Percentiles rank a stretch among this genome's conserved stretches.
Evolutionary conservation across 2,329 filamentous ascomycete species (phyloP).

Genomic region (Fusarium vanettenii): DNA sequence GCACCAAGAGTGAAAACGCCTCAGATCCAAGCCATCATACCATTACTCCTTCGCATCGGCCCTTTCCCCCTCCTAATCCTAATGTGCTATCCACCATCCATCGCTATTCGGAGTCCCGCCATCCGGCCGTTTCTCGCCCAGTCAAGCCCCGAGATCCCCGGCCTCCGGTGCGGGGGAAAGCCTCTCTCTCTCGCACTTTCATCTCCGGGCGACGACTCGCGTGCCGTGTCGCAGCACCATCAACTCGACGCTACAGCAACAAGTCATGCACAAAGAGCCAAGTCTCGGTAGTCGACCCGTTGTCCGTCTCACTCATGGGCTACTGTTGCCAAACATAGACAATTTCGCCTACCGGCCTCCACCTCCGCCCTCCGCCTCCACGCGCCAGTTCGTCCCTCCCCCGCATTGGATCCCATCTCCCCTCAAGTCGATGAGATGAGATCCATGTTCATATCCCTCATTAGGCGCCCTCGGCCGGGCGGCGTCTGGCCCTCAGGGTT

Average conservation of each 20-base stretch:
- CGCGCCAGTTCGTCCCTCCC: neutral
- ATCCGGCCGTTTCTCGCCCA: slow-evolving; percentile 26
- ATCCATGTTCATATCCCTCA: neutral
- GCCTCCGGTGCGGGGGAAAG: slow-evolving; percentile 28
- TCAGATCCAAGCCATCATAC: slow-evolving; percentile 9
- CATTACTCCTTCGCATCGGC: slow-evolving; percentile 8
- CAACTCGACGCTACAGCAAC: neutral
- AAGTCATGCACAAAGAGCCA: slow-evolving; percentile 1
- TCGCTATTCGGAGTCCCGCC: slow-evolving; percentile 44
- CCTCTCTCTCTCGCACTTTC: slow-evolving; percentile 29
- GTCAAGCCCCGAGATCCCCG: slow-evolving; percentile 23
- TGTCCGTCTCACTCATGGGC: neutral
- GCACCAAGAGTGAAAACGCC: neutral
- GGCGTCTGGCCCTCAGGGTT: slow-evolving; percentile 30
- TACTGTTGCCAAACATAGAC: neutral
- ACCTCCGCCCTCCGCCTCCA: slow-evolving; percentile 1
- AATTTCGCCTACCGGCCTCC: neutral
- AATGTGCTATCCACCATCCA: neutral
- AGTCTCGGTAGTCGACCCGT: slow-evolving; percentile 6
- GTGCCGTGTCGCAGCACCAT: neutral
- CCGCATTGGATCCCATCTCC: neutral
- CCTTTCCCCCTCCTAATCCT: slow-evolving; percentile 1
- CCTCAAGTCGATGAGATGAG: neutral
- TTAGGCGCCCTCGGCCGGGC: slow-evolving; percentile 7
- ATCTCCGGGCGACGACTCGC: slow-evolving; percentile 30